Evolutionary conservation across 257 asterid species (phyloP).

Genomic region (Cynanchum wilfordii): DNA sequence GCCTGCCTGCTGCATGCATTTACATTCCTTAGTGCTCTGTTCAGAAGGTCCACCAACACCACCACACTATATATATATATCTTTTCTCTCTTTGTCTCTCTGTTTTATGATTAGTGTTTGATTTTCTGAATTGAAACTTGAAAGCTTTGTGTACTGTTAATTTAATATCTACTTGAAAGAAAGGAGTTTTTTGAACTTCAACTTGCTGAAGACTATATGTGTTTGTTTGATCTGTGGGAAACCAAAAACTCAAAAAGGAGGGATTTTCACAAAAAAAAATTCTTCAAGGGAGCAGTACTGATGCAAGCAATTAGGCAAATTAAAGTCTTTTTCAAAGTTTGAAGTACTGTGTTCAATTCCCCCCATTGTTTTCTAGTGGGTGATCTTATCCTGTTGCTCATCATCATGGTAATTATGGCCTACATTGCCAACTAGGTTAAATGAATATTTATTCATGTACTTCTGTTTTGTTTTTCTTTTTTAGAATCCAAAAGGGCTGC

Average conservation of each 20-base stretch:
- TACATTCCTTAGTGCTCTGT: background rate
- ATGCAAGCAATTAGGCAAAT: background rate
- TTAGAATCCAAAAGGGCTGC: background rate
- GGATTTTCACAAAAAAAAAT: background rate
- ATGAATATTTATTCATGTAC: background rate
- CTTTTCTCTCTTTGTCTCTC: background rate
- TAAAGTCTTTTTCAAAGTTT: background rate
- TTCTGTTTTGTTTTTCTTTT: background rate
- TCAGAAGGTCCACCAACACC: background rate
- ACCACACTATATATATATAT: background rate
- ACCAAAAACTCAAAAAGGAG: no score
- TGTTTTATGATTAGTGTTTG: background rate
- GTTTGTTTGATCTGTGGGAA: no score
- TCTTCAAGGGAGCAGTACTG: background rate
- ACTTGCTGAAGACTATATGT: no score
- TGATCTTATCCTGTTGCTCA: background rate
- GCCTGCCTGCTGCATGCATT: background rate
- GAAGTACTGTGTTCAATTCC: background rate
- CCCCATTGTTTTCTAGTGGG: background rate
- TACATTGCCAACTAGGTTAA: background rate
- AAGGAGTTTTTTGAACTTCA: no score
- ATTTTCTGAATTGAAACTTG: no score
- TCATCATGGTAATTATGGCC: background rate
- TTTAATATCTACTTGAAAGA: no score
- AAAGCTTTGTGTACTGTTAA: no score